Evolutionary conservation across 2,329 filamentous ascomycete genomes (phyloP), one percentile per base, ranked within the genome.

Genomic region (Aspergillus sojae): DNA sequence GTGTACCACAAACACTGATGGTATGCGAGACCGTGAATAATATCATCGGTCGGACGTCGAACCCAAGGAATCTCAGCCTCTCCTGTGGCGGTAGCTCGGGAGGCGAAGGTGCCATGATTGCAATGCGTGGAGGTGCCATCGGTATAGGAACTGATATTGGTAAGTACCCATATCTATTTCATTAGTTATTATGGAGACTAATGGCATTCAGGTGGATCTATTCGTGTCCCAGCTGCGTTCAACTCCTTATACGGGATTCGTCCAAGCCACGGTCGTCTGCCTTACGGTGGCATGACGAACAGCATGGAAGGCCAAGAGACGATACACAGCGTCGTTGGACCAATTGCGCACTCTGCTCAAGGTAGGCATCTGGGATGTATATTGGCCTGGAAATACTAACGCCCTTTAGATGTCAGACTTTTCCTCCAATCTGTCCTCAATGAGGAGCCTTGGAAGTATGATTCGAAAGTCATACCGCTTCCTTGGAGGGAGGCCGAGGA

Each of bases 91-190:
- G 72, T 1, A 66, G 61, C 36, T 67, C 63, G 9, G 72, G 72
- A 14, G 74, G 74, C 1, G 75, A 78, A 64, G 74, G 71, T 5
- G 73, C 75, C 1, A 46, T 77, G 3, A 53, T 76, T 1, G 73
- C 72, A 0, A 65, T 78, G 36, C 63, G 72, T 9, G 76, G 75
- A 11, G 71, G 68, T 5, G 57, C 69, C 1, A 30, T 76, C 0
- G 74, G 75, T 2, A 67, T 76, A 11, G 75, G 72, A 2, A 73
- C 73, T 6, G 75, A 77, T 64, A 73, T 77, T 57, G 74, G 61
- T 62, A 23, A 4, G 57, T 34, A 12, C 6, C n/a, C 12, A 14
- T 14, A 30, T 32, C 28, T 2, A 14, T 1, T 6, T 6, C 21
- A 16, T 9, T 19, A 16, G 3, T 1, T 3, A 1, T 5, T 0